phyloP scores from a whole-genome alignment of 352 stramenopile genomes.

The Pythium dissimile region DNA sequence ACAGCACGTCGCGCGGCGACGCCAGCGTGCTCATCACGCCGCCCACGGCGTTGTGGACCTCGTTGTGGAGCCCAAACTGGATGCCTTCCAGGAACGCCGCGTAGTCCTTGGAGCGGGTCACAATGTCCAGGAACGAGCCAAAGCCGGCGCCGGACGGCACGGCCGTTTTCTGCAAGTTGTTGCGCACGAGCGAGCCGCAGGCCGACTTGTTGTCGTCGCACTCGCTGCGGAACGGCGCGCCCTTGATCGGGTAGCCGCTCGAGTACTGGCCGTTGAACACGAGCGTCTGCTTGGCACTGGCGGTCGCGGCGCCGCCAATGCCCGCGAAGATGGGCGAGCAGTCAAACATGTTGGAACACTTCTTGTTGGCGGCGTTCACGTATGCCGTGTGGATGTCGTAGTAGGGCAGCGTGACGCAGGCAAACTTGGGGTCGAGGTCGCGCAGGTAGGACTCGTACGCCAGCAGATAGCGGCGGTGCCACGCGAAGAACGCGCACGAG shows the following conservation, averaged over 20 bases:
- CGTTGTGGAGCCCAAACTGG: slow-evolving; percentile 62
- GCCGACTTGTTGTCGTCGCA: slow-evolving; percentile 41
- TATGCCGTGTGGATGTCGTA: slow-evolving; percentile 75
- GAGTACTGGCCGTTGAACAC: slow-evolving; percentile 29
- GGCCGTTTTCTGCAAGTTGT: slow-evolving; percentile 31
- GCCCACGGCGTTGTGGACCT: slow-evolving; percentile 54
- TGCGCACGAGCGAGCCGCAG: slow-evolving; percentile 39
- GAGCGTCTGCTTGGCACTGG: slow-evolving; percentile 12
- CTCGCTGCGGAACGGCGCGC: slow-evolving; percentile 28
- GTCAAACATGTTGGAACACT: slow-evolving; percentile 58
- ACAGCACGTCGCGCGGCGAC: slow-evolving; percentile 52
- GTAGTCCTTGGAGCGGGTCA: slow-evolving; percentile 52
- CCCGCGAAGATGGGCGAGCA: slow-evolving; percentile 58
- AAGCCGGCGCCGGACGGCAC: slow-evolving; percentile 56
- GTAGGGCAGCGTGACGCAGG: slow-evolving; percentile 73
- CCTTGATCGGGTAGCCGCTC: slow-evolving; percentile 29
- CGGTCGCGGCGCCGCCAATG: slow-evolving; percentile 32
- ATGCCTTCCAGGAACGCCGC: slow-evolving; percentile 50
- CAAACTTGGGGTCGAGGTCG: slow-evolving; percentile 47
- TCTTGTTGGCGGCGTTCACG: slow-evolving; percentile 34
- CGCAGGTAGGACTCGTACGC: slow-evolving; percentile 67
- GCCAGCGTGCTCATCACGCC: slow-evolving; percentile 49
- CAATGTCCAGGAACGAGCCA: slow-evolving; percentile 40
- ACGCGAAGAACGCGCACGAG: slow-evolving; percentile 61
- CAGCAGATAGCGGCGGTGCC: slow-evolving; percentile 61